A percentile compares a stretch with the other conserved stretches of the same genome.
Evolutionary conservation across 352 stramenopile genomes (phyloP).

Genomic region (Achlya hypogyna): DNA sequence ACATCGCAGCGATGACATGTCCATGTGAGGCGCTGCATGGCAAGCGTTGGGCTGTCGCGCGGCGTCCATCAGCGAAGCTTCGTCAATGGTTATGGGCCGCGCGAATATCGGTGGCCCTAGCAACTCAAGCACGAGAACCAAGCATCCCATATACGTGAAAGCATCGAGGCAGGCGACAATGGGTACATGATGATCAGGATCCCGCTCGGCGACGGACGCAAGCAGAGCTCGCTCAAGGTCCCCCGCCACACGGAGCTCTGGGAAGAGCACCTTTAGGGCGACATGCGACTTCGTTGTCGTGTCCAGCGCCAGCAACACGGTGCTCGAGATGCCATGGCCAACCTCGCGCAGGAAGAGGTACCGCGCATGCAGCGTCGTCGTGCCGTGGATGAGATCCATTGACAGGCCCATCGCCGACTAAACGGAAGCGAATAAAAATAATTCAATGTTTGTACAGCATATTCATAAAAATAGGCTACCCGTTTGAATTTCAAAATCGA

Average conservation of each 20-base stretch:
- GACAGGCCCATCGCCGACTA: conserved; percentile 15
- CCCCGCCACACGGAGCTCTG: conserved; percentile 40
- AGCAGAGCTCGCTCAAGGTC: conserved; percentile 50
- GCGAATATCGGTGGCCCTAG: conserved; percentile 29
- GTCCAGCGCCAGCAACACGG: conserved; percentile 58
- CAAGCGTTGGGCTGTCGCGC: no score
- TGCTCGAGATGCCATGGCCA: conserved; percentile 54
- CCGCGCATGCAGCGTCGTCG: conserved; percentile 53
- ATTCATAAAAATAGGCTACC: neutral
- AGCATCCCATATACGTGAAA: conserved; percentile 43
- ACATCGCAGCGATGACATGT: conserved; percentile 35
- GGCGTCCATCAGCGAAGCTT: no score
- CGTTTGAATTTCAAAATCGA: neutral
- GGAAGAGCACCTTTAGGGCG: conserved; percentile 54
- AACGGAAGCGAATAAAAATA: neutral
- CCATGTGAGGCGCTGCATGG: no score
- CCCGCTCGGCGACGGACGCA: conserved; percentile 29
- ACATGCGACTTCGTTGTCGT: conserved; percentile 31
- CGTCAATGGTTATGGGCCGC: no score
- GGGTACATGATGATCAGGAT: conserved; percentile 31
- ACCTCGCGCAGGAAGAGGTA: conserved; percentile 67
- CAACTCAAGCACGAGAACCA: conserved; percentile 64
- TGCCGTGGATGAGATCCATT: conserved; percentile 29
- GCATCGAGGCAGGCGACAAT: conserved; percentile 47
- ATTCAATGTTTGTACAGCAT: neutral